phyloP scores from a whole-genome alignment of 108 stramenopile genomes.

The Fragilaria radians region DNA sequence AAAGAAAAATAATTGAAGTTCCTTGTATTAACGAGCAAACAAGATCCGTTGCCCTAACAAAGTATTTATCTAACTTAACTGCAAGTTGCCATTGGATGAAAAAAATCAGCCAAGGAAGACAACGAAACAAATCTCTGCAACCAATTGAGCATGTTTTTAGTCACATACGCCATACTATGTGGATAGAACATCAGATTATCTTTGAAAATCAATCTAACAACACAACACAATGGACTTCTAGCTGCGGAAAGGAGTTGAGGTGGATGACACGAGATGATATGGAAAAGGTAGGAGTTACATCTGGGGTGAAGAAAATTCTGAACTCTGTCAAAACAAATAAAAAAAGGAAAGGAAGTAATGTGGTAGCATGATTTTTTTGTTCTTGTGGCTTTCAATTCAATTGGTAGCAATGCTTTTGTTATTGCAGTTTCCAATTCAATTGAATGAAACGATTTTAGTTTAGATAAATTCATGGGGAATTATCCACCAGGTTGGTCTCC shows the following conservation, averaged over 20 bases:
- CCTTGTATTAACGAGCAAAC: conserved; percentile 17
- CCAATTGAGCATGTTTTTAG: conserved; percentile 66
- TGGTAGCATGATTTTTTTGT: neutral
- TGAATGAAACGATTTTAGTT: too few species aligned
- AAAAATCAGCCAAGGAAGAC: conserved; percentile 4
- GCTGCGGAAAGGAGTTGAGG: conserved; percentile 44
- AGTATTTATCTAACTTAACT: conserved; percentile 18
- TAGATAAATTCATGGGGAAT: too few species aligned
- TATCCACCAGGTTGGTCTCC: too few species aligned
- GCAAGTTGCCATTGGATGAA: neutral
- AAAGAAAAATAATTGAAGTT: conserved; percentile 21
- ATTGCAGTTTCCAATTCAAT: too few species aligned
- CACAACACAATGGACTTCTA: conserved; percentile 24
- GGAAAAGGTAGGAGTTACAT: conserved; percentile 68
- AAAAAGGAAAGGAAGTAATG: conserved; percentile 2
- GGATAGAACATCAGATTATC: conserved; percentile 31
- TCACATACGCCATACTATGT: conserved; percentile 75
- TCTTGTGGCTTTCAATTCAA: too few species aligned
- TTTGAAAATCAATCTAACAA: conserved; percentile 7
- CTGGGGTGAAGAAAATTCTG: conserved; percentile 76
- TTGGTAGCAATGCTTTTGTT: too few species aligned
- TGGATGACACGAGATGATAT: conserved; percentile 76
- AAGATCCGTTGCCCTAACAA: conserved; percentile 25
- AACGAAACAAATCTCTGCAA: neutral
- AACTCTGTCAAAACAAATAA: conserved; percentile 17